Base-by-base conservation (phyloP, 306 rosid species). In the Crataegus laevigata region DNA sequence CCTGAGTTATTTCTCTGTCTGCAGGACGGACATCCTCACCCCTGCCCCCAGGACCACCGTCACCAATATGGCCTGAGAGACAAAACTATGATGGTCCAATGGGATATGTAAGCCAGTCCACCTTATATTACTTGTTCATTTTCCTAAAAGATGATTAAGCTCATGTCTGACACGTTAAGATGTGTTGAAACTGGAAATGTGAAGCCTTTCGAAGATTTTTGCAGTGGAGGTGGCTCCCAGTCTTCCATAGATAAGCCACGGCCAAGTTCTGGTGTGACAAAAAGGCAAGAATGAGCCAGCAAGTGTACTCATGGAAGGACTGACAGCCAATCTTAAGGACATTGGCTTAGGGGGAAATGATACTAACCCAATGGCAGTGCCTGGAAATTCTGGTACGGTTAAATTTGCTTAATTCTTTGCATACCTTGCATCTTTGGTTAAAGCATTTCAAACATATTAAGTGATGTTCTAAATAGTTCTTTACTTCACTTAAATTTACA, bases 131-230 rank as follows among this genome's bases (percentile, higher is more conserved):
- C 34, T 80, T 58, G 47, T 34, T 73, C 36, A 29, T 42, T 29
- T 72, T 72, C 63, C 10, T 14, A 14, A 73, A 74, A 64, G 51
- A 72, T 8, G 61, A 52, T 51, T 24, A 50, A n/a, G 69, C 74
- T 77, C 66, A 40, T 77, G 60, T 73, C 58, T 82, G 28, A 73
- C 67, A 11, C 69, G 75, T 78, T 43, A 52, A 36, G 13, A 72
- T 78, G 66, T 71, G 62, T 83, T 58, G 38, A 75, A 81, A 79
- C 79, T 60, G 69, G 81, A 75, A 78, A 78, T 79, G 61, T 71
- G 82, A 81, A 91, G 97, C 77, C 78, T 80, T 74, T 80, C 73
- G 88, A 91, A 84, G 93, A 86, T 69, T 80, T 79, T 72, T 81
- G 65, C 17, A 75, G 84, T 59, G 85, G 89, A 67, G 79, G 47